A percentile compares a stretch with the other conserved stretches of the same genome.
These are phyloP conservation scores for Blastocystis sp. DNA, from an alignment of 352 stramenopile species.

Conservation along the genomic window DNA sequence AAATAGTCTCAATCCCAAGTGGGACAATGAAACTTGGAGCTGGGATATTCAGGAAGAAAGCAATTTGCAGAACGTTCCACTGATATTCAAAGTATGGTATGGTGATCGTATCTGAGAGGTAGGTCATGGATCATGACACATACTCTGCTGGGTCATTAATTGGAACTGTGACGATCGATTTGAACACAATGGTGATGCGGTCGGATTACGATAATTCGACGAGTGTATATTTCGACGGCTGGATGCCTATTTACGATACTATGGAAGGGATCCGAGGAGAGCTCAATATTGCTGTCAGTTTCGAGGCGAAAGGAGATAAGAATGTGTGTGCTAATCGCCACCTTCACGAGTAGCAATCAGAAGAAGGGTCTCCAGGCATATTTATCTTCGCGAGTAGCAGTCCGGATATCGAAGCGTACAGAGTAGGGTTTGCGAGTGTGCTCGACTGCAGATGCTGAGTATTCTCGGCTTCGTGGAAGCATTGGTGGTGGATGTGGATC, in stretches of 20 bases:
- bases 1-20: slow-evolving; percentile 88
- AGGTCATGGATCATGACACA: slow-evolving; percentile 86
- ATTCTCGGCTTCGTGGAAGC: slow-evolving; percentile 87
- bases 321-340: slow-evolving; percentile 81
- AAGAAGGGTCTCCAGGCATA: slow-evolving; percentile 89
- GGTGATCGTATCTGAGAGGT: neutral
- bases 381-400: slow-evolving; percentile 91
- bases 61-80: slow-evolving; percentile 90
- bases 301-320: slow-evolving; percentile 30
- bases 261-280: slow-evolving; percentile 87
- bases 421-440: neutral
- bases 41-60: slow-evolving; percentile 96
- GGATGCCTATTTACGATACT: slow-evolving; percentile 96
- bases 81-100: slow-evolving; percentile 86
- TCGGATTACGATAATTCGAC: slow-evolving; percentile 58
- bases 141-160: slow-evolving; percentile 87
- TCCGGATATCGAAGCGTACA: slow-evolving; percentile 77
- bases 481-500: slow-evolving; percentile 93
- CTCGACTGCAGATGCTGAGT: slow-evolving; percentile 73
- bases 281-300: slow-evolving; percentile 80
- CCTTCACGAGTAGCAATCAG: slow-evolving; percentile 91
- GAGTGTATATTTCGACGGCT: slow-evolving; percentile 78
- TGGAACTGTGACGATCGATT: slow-evolving; percentile 91
- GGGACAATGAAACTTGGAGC: slow-evolving; percentile 89
- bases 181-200: slow-evolving; percentile 93